Percentiles rank a stretch among this genome's conserved stretches.
Evolutionary conservation across 768 basidiomycete species (phyloP).

Genomic region (Amanita molliuscula): DNA sequence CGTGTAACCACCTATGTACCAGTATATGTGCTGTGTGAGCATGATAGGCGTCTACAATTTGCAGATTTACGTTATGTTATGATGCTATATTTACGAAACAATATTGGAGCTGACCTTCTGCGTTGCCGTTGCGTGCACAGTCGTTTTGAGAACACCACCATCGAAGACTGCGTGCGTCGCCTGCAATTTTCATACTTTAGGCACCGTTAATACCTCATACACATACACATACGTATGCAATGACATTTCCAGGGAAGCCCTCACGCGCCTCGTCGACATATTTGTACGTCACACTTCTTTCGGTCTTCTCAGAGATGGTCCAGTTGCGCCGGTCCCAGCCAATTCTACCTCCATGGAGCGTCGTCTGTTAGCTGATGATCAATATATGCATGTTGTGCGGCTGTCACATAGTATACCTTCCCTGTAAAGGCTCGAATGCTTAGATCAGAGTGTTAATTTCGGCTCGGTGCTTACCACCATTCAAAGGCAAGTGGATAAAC

Average conservation of each 20-base stretch:
- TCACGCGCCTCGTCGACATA: too few species aligned
- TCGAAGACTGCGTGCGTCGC: conserved; percentile 37
- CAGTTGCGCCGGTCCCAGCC: conserved; percentile 53
- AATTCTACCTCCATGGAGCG: conserved; percentile 43
- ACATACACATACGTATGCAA: conserved; percentile 29
- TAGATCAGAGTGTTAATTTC: neutral
- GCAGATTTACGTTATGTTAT: neutral
- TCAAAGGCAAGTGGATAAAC: conserved; percentile 39
- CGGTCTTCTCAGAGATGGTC: conserved; percentile 34
- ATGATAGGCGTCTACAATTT: conserved; percentile 44
- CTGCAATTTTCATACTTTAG: conserved; percentile 15
- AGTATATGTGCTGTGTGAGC: conserved; percentile 47
- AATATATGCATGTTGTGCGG: neutral
- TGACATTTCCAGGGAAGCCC: conserved; percentile 43
- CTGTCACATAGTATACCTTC: conserved; percentile 10
- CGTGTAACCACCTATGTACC: conserved; percentile 21
- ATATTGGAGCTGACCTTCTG: conserved; percentile 20
- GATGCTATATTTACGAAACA: neutral
- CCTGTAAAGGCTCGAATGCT: conserved; percentile 7
- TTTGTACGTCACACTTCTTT: too few species aligned
- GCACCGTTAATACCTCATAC: conserved; percentile 4
- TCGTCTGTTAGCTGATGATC: conserved; percentile 23
- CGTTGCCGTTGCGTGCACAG: conserved; percentile 34
- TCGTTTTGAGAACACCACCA: conserved; percentile 30
- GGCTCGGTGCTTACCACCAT: conserved; percentile 28